phyloP scores from a whole-genome alignment of 2,329 filamentous ascomycete species.

The Grosmannia serpens region DNA sequence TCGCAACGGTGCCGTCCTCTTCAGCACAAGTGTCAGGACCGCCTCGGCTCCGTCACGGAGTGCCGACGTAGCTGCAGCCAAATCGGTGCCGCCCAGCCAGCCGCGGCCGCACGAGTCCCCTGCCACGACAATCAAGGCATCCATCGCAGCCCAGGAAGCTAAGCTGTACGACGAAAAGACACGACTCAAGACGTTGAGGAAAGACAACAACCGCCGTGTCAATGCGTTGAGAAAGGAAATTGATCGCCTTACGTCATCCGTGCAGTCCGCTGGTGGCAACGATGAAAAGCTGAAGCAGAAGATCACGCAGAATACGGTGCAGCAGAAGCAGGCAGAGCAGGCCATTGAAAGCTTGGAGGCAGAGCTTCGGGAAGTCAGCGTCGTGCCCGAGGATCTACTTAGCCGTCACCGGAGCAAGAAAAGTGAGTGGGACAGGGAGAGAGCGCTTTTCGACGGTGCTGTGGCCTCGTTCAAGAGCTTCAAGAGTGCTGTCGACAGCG shows the following conservation, averaged over 20 bases:
- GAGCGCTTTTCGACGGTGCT: conserved; percentile 47
- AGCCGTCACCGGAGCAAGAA: conserved; percentile 45
- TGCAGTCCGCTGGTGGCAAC: conserved; percentile 57
- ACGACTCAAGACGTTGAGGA: conserved; percentile 57
- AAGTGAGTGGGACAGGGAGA: conserved; percentile 40
- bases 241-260: conserved; percentile 53
- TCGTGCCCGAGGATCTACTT: conserved; percentile 50
- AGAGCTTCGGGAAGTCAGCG: conserved; percentile 55
- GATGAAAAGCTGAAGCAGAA: conserved; percentile 69
- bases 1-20: conserved; percentile 52
- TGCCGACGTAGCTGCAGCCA: conserved; percentile 17
- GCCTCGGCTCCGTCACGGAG: conserved; percentile 34
- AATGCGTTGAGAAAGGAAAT: conserved; percentile 62
- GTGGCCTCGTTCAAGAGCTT: conserved; percentile 42
- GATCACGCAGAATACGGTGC: conserved; percentile 62
- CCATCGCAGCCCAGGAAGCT: conserved; percentile 59
- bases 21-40: conserved; percentile 61
- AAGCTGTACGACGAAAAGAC: conserved; percentile 59
- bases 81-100: conserved; percentile 25
- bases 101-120: conserved; percentile 63
- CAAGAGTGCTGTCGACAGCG: conserved; percentile 50
- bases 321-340: conserved; percentile 49
- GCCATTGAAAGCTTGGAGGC: conserved; percentile 26
- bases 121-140: conserved; percentile 63
- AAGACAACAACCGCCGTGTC: conserved; percentile 61